Conservation (phyloP, 176 grass and related monocot genomes). For the Bonia amplexicaulis region DNA sequence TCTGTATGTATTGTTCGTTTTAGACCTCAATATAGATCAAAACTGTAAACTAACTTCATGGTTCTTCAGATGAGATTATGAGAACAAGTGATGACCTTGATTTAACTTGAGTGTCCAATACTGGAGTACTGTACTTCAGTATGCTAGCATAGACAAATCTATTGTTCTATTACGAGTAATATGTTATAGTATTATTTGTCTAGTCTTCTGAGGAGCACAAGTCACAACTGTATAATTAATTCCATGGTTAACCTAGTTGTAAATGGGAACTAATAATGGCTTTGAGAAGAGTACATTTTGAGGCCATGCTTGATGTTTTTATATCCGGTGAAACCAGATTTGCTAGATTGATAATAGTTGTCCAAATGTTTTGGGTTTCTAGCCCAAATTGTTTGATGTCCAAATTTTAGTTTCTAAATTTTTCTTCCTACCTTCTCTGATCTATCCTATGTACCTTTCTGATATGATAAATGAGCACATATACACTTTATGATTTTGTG, state of each 20-base stretch:
- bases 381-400: not conserved
- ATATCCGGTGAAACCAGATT: not conserved
- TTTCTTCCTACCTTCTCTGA: not conserved
- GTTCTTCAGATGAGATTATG: not conserved
- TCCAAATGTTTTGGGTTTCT: not conserved
- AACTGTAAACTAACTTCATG: not conserved
- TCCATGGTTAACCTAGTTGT: not conserved
- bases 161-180: not conserved
- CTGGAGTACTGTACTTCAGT: not conserved
- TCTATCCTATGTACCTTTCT: not conserved
- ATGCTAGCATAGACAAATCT: slow-evolving; percentile 1
- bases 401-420: slow-evolving; percentile 3
- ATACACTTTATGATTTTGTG: not conserved
- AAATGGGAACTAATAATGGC: not conserved
- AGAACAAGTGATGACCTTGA: not conserved
- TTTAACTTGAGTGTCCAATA: slow-evolving; percentile 8
- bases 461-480: not conserved
- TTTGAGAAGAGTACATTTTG: not conserved
- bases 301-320: not conserved
- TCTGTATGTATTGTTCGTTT: not conserved
- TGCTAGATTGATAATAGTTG: not conserved
- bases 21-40: not conserved
- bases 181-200: not conserved
- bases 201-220: not conserved
- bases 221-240: not conserved